Base-by-base conservation (phyloP, 2,329 filamentous ascomycete genomes). In the Endocalyx cinctus region DNA sequence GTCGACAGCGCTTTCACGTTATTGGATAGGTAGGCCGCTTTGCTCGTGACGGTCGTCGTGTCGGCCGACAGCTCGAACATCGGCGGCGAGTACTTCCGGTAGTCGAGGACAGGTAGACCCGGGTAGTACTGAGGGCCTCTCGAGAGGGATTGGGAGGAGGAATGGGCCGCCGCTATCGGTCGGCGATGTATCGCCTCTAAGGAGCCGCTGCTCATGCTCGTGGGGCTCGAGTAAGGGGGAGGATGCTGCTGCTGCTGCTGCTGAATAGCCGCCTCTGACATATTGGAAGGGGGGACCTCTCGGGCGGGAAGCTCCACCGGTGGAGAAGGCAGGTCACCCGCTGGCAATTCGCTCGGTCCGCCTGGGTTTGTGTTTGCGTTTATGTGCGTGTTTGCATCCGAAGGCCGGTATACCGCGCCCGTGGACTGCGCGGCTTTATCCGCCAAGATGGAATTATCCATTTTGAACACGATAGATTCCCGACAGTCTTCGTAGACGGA, bases 51-150 rank as follows among this genome's bases (percentile, higher is more conserved):
- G 7, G 62, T 64, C 10, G 62, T 71, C 20, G 56, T 57, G 48
- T 77, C 72, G 8, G 57, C 36, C 0, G 70, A 74, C 4, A 75
- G 57, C 27, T 66, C 64, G 48, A 76, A 77, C 20, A 69, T 58
- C 5, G 69, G 65, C 12, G 70, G 72, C 6, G 58, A 58, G 52
- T 77, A 77, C 13, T 69, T 60, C n/a, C 63, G 60, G 51, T 74
- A 73, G 52, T 74, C 68, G 12, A 74, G 46, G 15, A 50, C 48
- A 1, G 69, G 70, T 5, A 74, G 61, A 6, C 69, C 70, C 2
- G 66, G 63, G 41, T 71, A 69, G 17, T 54, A 57, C 26, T 60
- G 59, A 4, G 52, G 51, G 10, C 51, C 55, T 14, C 45, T 55
- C 15, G 39, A 33, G 23, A 33, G 7, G 10, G 25, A 19, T 18